A percentile compares a stretch with the other conserved stretches of the same genome.
Conservation (phyloP, 2,329 filamentous ascomycete species). For the Clathrospora elynae region DNA sequence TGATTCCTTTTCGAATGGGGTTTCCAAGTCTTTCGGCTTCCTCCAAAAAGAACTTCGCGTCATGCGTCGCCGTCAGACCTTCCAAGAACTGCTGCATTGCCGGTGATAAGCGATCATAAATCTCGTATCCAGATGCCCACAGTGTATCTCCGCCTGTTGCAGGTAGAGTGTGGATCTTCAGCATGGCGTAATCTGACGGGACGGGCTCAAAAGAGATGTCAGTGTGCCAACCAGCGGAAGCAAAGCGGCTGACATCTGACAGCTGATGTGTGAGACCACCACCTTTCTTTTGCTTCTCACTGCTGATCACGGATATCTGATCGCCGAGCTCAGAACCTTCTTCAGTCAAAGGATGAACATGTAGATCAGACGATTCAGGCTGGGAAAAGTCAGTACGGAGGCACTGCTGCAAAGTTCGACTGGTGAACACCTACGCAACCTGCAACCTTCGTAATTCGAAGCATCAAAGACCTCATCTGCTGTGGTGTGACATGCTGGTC, state of each 20-base stretch:
- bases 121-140: constrained; percentile 50
- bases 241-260: constrained; percentile 43
- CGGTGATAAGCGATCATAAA: constrained; percentile 58
- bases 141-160: constrained; percentile 46
- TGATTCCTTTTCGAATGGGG: constrained; percentile 32
- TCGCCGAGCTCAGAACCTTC: constrained; percentile 50
- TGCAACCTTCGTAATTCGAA: constrained; percentile 63
- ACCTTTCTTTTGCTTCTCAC: constrained; percentile 41
- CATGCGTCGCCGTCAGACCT: constrained; percentile 54
- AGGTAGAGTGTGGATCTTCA: constrained; percentile 42
- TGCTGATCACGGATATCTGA: constrained; percentile 49
- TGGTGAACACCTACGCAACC: constrained; percentile 59
- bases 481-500: constrained; percentile 61
- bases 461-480: constrained; percentile 68
- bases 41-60: constrained; percentile 38
- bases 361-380: constrained; percentile 36
- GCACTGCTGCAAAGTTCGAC: background rate
- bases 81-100: constrained; percentile 57
- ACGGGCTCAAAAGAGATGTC: constrained; percentile 51
- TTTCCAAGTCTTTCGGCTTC: constrained; percentile 36
- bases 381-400: constrained; percentile 12
- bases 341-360: constrained; percentile 52
- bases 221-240: constrained; percentile 61
- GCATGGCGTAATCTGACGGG: constrained; percentile 50
- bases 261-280: constrained; percentile 51